phyloP scores from a whole-genome alignment of 2,329 filamentous ascomycete species.

The Parastagonospora avenae region DNA sequence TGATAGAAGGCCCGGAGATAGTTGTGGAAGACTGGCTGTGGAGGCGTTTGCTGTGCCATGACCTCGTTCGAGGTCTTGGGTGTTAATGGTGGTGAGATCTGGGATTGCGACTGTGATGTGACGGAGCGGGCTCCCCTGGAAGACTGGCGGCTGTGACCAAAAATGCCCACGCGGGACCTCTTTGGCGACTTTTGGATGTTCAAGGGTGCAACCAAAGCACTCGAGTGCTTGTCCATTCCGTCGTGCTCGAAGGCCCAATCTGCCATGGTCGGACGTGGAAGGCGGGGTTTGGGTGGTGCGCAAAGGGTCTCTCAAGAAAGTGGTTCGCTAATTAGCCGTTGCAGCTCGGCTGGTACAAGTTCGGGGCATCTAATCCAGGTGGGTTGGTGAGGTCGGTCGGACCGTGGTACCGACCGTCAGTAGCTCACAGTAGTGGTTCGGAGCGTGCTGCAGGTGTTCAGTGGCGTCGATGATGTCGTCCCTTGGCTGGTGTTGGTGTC shows the following conservation, averaged over 20 bases:
- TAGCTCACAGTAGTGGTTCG: background rate
- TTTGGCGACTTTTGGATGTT: slow-evolving; percentile 45
- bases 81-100: slow-evolving; percentile 79
- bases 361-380: slow-evolving; percentile 35
- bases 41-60: slow-evolving; percentile 52
- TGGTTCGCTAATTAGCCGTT: slow-evolving; percentile 35
- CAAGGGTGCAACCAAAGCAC: slow-evolving; percentile 43
- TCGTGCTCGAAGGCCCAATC: slow-evolving; percentile 33
- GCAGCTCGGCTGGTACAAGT: slow-evolving; percentile 22
- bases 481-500: slow-evolving; percentile 5
- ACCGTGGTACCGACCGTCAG: slow-evolving; percentile 8
- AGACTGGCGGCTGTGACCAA: slow-evolving; percentile 37
- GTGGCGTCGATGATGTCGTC: background rate
- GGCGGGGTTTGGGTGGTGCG: background rate
- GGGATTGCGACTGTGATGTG: slow-evolving; percentile 46
- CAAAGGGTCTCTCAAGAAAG: slow-evolving; percentile 1
- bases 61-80: slow-evolving; percentile 71
- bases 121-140: slow-evolving; percentile 39
- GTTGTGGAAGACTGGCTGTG: slow-evolving; percentile 80
- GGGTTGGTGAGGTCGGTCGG: slow-evolving; percentile 13
- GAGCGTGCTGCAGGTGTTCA: background rate
- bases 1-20: slow-evolving; percentile 94
- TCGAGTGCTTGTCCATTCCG: slow-evolving; percentile 39
- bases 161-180: slow-evolving; percentile 26
- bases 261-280: slow-evolving; percentile 27